Evolutionary conservation across 805 yeast genomes (phyloP), one percentile per base, ranked within the genome.

Genomic region (Candida glaebosa): DNA sequence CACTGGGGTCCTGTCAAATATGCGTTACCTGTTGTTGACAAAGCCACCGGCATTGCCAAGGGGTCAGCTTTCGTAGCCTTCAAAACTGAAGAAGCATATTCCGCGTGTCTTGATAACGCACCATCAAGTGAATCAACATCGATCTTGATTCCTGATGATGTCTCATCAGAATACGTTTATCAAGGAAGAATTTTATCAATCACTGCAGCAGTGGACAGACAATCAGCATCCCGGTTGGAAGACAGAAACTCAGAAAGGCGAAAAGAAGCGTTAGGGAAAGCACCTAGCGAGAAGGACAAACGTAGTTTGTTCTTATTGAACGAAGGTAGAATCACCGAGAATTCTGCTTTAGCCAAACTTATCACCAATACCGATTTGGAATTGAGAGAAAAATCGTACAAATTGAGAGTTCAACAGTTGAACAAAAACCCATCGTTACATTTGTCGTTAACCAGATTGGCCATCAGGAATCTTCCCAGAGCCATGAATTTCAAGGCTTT

Each of bases 41-140:
- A 73, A 56, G 84, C 73, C 41, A 82, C 96, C 2, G 95, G 95
- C 4, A 68, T 87, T 45, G 91, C 98, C 9, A 86, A 76, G 59
- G 99, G 99, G 47, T 84, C 96, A 1, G 99, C 96, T 0, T 93
- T 93, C 59, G 96, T 93, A 33, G 95, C 96, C 0, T 93, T 93
- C 58, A 63, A 60, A 38, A 67, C 74, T 17, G 78, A 77, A 40
- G 80, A 74, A 3, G 78, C 84, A 3, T 86, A 79, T 53, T 73
- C 74, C 24, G 74, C 76, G 40, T 90, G 97, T 65, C 58, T 90
- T 26, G 70, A 71, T 3, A 75, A 80, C 53, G 96, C 97, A 0
- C 98, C 99, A 18, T 78, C 79, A 34, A 74, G 80, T 15, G 69
- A 67, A 4, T 62, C 76, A 12, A 70, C 80, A 10, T 80, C 89